A percentile compares a stretch with the other conserved stretches of the same genome.
phyloP scores from a whole-genome alignment of 805 yeast species.

The Nakazawaea wyomingensis region DNA sequence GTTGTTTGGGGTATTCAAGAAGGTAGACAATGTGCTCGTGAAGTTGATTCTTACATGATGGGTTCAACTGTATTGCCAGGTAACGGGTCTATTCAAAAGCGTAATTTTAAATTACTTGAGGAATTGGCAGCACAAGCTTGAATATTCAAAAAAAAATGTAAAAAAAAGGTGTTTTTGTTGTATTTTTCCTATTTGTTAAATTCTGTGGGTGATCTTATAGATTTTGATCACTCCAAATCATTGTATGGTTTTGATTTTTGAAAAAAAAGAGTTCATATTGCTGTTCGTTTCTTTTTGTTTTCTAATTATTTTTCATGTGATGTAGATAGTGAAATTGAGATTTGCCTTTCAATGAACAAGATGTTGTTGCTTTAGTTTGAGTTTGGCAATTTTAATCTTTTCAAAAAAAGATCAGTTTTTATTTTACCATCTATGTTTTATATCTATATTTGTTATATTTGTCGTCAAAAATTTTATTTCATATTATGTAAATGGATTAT shows the following conservation, averaged over 20 bases:
- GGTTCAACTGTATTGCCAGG: constrained; percentile 85
- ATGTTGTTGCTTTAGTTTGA: neutral
- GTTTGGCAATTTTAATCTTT: neutral
- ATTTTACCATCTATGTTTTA: neutral
- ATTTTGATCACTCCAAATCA: too few species aligned
- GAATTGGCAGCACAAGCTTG: constrained; percentile 64
- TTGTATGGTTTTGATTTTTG: too few species aligned
- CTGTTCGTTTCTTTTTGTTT: too few species aligned
- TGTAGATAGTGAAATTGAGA: too few species aligned
- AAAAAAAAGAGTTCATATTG: too few species aligned
- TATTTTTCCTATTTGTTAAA: neutral
- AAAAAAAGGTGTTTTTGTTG: too few species aligned
- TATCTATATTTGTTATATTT: neutral
- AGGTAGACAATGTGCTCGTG: constrained; percentile 97
- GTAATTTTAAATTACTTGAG: constrained; percentile 72
- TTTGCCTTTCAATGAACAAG: too few species aligned
- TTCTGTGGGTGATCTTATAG: too few species aligned
- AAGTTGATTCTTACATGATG: constrained; percentile 77
- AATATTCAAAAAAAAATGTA: too few species aligned
- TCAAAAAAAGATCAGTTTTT: neutral
- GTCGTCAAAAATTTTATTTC: too few species aligned
- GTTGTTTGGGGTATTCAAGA: constrained; percentile 99
- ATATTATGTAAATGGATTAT: too few species aligned
- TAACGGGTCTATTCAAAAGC: constrained; percentile 85
- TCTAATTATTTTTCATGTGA: too few species aligned